These are phyloP conservation scores for Geosmithia flava DNA, from an alignment of 2,329 filamentous ascomycete genomes.

Conservation along the genomic window DNA sequence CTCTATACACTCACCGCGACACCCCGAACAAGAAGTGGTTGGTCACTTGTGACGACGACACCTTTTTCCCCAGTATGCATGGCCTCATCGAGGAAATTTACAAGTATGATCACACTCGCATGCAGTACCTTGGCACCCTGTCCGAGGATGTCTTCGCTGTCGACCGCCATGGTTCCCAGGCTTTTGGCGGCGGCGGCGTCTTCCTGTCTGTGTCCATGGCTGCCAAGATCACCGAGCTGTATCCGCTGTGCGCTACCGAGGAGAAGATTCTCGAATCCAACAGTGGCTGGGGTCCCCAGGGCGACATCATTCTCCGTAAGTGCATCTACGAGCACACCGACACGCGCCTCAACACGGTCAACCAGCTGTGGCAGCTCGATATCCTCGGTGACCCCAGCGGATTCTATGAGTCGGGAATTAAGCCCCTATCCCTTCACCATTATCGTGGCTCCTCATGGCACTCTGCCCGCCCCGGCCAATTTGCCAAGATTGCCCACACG, in stretches of 20 bases:
- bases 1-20: conserved; percentile 38
- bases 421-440: conserved; percentile 50
- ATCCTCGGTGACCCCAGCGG: conserved; percentile 47
- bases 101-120: conserved; percentile 35
- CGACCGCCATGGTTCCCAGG: conserved; percentile 48
- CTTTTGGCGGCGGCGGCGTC: conserved; percentile 51
- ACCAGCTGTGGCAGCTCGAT: conserved; percentile 49
- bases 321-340: conserved; percentile 53
- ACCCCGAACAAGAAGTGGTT: conserved; percentile 42
- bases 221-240: conserved; percentile 29
- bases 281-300: conserved; percentile 46
- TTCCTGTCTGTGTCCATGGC: conserved; percentile 44
- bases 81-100: conserved; percentile 36
- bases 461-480: conserved; percentile 37
- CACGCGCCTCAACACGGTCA: conserved; percentile 41
- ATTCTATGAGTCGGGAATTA: conserved; percentile 50
- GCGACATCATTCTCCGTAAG: conserved; percentile 48
- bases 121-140: conserved; percentile 48
- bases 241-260: conserved; percentile 30
- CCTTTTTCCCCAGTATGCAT: conserved; percentile 50
- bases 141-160: conserved; percentile 50
- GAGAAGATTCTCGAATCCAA: conserved; percentile 41
- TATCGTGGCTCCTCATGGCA: conserved; percentile 51
- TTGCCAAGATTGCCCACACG: conserved; percentile 43
- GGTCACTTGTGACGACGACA: conserved; percentile 52